Evolutionary conservation across 2,329 filamentous ascomycete species (phyloP), one percentile per base, ranked within the genome.

Genomic region (Allantophomopsis lycopodina): DNA sequence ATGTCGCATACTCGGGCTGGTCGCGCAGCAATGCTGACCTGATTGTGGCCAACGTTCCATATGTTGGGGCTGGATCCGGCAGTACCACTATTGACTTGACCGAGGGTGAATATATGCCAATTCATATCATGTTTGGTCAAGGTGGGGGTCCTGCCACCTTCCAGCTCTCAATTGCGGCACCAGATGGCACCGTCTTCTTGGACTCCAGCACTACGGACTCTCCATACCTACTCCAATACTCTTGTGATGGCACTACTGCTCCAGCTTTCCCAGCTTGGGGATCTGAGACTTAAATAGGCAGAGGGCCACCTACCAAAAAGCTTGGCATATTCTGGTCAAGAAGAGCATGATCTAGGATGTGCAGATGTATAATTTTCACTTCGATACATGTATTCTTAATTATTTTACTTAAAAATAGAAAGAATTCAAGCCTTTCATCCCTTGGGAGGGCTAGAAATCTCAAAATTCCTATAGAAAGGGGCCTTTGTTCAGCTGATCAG

Each of bases 1-100:
- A 41, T n/a, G 44, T 44, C 13, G 50, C 49, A 2, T 43, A 48
- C 32, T 41, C 40, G 1, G 50, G 50, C 7, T 51, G 46, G 44
- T 49, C 40, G 11, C 41, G 45, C 7, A 32, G 36, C 15, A 46
- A 47, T 23, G 45, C 46, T 4, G 37, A 47, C 32, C 42, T 44
- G 15, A 31, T 37, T 8, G n/a, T 12, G 35, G 15, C 17, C 8
- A 15, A 20, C 17, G 28, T 12, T 17, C 5, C 12, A 12, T n/a
- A n/a, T n/a, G n/a, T n/a, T n/a, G 21, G 20, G 33, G 12, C 40
- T 13, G 18, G 18, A 20, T 7, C 18, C 7, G 18, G 18, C 4
- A 20, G 18, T 20, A 18, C 32, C 36, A 39, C 36, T 7, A 14
- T 16, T 7, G 18, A 33, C 17, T 34, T 40, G 15, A 7, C 16